phyloP scores from a whole-genome alignment of 2,329 filamentous ascomycete species.

The Epichloe uncinata region DNA sequence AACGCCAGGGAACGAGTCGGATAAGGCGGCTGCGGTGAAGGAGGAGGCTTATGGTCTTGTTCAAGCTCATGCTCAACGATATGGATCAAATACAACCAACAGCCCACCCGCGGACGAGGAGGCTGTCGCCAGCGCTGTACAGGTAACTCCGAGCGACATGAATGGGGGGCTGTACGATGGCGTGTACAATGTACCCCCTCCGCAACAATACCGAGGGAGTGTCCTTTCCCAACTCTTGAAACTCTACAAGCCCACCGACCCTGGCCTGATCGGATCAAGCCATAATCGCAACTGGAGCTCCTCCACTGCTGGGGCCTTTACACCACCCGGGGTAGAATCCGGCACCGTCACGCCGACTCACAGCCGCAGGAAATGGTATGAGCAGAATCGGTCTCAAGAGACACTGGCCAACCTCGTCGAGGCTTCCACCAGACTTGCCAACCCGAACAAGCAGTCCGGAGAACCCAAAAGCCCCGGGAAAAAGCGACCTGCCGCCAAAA shows the following conservation, averaged over 20 bases:
- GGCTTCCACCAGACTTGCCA: conserved; percentile 24
- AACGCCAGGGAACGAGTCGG: background rate
- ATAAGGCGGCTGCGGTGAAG: conserved; percentile 3
- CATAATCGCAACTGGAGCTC: conserved; percentile 14
- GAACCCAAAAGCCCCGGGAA: conserved; percentile 12
- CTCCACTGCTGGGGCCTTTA: conserved; percentile 15
- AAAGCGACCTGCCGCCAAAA: conserved; percentile 24
- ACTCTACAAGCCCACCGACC: conserved; percentile 29
- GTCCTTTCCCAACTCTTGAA: conserved; percentile 33
- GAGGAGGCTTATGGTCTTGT: conserved; percentile 30
- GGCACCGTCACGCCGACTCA: conserved; percentile 29
- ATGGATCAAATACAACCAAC: conserved; percentile 7
- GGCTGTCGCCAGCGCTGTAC: conserved; percentile 6
- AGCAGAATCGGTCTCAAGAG: conserved; percentile 32
- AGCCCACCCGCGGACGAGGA: conserved; percentile 6
- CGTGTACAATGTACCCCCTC: conserved; percentile 27
- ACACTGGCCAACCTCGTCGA: conserved; percentile 33
- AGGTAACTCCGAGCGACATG: conserved; percentile 17
- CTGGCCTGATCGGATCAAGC: conserved; percentile 5
- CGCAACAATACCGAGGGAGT: conserved; percentile 29
- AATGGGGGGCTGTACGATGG: conserved; percentile 29
- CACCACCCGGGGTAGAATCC: conserved; percentile 21
- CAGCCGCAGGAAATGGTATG: conserved; percentile 33
- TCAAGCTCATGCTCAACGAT: conserved; percentile 25
- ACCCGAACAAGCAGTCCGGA: conserved; percentile 9